A percentile compares a stretch with the other conserved stretches of the same genome.
phyloP scores from a whole-genome alignment of 2,329 filamentous ascomycete species.

The Thielaviopsis punctulata region DNA sequence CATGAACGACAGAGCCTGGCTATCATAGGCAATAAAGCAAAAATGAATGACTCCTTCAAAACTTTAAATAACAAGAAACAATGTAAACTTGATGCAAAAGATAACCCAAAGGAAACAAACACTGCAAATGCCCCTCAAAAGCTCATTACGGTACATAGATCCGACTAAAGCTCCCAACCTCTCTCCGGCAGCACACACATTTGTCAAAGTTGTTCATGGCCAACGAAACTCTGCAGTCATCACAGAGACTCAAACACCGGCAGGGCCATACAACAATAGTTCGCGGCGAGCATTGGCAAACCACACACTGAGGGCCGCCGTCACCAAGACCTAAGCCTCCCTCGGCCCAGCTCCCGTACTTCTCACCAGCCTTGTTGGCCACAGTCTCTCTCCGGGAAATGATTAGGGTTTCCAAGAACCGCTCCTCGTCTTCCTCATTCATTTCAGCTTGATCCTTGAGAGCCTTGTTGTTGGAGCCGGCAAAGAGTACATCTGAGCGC shows the following conservation, averaged over 20 bases:
- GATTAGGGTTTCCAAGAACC: slow-evolving; percentile 42
- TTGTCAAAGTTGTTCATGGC: slow-evolving; percentile 96
- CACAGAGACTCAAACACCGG: slow-evolving; percentile 81
- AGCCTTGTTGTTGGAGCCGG: neutral
- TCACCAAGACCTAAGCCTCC: slow-evolving; percentile 39
- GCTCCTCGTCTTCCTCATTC: slow-evolving; percentile 38
- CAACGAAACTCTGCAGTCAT: slow-evolving; percentile 82
- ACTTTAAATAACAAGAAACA: slow-evolving; percentile 10
- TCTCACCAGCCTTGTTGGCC: neutral
- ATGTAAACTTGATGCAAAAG: neutral
- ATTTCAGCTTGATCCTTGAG: neutral
- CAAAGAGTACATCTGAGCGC: slow-evolving; percentile 42
- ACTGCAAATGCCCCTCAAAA: neutral
- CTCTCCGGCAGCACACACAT: slow-evolving; percentile 82
- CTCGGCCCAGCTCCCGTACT: slow-evolving; percentile 14
- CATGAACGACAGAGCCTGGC: neutral
- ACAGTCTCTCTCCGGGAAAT: slow-evolving; percentile 28
- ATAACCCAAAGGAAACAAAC: slow-evolving; percentile 6
- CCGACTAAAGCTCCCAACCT: slow-evolving; percentile 76
- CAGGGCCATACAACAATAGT: slow-evolving; percentile 95
- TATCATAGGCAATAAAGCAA: neutral
- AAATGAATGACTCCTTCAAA: neutral
- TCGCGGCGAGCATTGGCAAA: slow-evolving; percentile 73
- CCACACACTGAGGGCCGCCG: slow-evolving; percentile 70
- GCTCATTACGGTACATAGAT: slow-evolving; percentile 65